Evolutionary conservation across 106 monocot genomes (phyloP).

Genomic region (Dioscorea zingiberensis): DNA sequence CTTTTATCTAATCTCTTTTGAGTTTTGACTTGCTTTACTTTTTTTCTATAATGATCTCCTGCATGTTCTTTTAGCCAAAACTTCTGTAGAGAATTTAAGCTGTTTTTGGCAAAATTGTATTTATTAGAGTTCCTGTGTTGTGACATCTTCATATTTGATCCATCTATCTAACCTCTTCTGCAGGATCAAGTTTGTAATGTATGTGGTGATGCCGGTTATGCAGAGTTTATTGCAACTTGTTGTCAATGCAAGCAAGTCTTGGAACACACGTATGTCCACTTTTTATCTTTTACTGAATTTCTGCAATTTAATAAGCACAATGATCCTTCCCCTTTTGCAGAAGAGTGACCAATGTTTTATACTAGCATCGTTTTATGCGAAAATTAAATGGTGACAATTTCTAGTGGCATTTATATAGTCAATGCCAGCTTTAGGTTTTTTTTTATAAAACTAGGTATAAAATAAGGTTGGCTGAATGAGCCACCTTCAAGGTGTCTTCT

Average conservation of each 20-base stretch:
- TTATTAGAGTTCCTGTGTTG: neutral
- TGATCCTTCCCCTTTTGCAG: neutral
- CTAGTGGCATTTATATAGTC: neutral
- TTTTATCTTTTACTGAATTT: neutral
- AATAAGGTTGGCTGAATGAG: too few species aligned
- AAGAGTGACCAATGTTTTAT: neutral
- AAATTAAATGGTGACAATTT: neutral
- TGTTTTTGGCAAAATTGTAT: neutral
- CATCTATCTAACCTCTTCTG: neutral
- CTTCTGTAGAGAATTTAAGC: neutral
- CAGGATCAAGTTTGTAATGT: slow-evolving; percentile 2
- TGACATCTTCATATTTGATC: neutral
- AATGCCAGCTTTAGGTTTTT: neutral
- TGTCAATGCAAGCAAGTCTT: neutral
- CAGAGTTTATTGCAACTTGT: neutral
- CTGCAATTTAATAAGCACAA: neutral
- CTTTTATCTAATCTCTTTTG: too few species aligned
- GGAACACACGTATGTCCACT: neutral
- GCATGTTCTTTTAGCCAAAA: neutral
- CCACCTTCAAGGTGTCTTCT: too few species aligned
- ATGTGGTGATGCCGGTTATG: slow-evolving; percentile 5
- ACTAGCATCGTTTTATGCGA: neutral
- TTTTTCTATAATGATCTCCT: neutral
- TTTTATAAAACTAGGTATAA: neutral
- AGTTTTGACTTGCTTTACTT: neutral